phyloP scores from a whole-genome alignment of 2,329 filamentous ascomycete genomes.

The Hypoxylon sp. region DNA sequence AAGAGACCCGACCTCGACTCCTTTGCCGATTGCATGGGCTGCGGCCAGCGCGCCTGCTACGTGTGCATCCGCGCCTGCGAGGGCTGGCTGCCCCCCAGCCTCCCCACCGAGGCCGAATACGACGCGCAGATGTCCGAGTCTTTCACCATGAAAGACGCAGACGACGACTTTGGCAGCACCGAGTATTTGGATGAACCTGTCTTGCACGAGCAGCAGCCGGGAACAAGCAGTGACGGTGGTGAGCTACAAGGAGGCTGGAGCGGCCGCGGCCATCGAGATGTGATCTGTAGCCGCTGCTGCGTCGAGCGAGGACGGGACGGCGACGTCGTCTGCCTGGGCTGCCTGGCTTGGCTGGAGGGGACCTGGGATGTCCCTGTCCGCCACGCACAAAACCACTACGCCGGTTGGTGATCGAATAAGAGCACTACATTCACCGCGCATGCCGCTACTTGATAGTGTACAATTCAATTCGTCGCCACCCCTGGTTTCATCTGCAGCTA shows the following conservation, averaged over 20 bases:
- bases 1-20: constrained; percentile 74
- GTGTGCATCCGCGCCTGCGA: constrained; percentile 75
- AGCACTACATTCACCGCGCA: not conserved
- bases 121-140: constrained; percentile 58
- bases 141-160: constrained; percentile 64
- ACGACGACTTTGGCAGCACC: constrained; percentile 47
- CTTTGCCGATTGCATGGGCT: constrained; percentile 73
- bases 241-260: constrained; percentile 53
- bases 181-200: constrained; percentile 8
- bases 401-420: not conserved
- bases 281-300: constrained; percentile 76
- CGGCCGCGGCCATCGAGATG: constrained; percentile 59
- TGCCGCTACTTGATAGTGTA: constrained; percentile 5
- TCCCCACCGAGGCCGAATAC: constrained; percentile 45
- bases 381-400: not conserved
- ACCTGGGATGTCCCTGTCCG: constrained; percentile 45
- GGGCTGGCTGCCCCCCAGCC: constrained; percentile 57
- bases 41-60: constrained; percentile 72
- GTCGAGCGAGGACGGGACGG: constrained; percentile 73
- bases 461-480: not conserved
- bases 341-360: constrained; percentile 61
- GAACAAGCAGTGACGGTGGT: constrained; percentile 52
- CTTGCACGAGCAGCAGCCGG: constrained; percentile 36
- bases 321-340: constrained; percentile 74
- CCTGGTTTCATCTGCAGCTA: not conserved